Evolutionary conservation across 1,139 yeast genomes (phyloP), one percentile per base, ranked within the genome.

Genomic region (Blastobotrys petasosporus): DNA sequence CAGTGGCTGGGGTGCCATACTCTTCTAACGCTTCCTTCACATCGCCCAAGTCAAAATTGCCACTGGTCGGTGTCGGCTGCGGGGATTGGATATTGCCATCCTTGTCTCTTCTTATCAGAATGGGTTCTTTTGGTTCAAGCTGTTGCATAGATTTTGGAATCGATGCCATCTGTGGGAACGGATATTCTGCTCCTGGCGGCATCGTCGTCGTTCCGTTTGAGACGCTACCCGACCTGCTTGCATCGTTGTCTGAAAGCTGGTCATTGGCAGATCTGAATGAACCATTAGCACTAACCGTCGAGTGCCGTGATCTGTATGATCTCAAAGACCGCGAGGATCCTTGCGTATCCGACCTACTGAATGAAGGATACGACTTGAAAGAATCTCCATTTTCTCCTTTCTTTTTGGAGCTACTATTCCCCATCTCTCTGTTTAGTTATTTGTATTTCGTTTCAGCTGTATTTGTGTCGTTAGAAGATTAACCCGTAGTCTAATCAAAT

Each of bases 331-430:
- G 57, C 10, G 69, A 56, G 29, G 72, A 67, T 30, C 68, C 68
- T 49, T 67, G 71, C 6, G 74, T 70, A 50, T 70, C 74, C 15
- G 67, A 55, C 38, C 74, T 62, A 23, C 66, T 57, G 54, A 70
- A 68, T 33, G 70, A 62, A 25, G 73, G 71, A 48, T 60, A 62
- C 36, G 62, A 57, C 46, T 61, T 64, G 38, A 59, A 47, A n/a
- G 53, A 58, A 38, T 60, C 64, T 32, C 58, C 60, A 57, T 69
- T 66, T 33, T 52, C 47, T 45, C 41, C 32, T 39, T 42, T 46
- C 42, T 37, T 37, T 36, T 59, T 60, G 30, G 66, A 63, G 46
- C 52, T 52, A 51, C 52, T 60, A 56, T 65, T 64, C 33, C 70
- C 70, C 70, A 66, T 66, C 25, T 12, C 39, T 30, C n/a, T n/a